These are phyloP conservation scores for Fusarium sp. DNA, from an alignment of 2,329 filamentous ascomycete species.

Conservation along the genomic window DNA sequence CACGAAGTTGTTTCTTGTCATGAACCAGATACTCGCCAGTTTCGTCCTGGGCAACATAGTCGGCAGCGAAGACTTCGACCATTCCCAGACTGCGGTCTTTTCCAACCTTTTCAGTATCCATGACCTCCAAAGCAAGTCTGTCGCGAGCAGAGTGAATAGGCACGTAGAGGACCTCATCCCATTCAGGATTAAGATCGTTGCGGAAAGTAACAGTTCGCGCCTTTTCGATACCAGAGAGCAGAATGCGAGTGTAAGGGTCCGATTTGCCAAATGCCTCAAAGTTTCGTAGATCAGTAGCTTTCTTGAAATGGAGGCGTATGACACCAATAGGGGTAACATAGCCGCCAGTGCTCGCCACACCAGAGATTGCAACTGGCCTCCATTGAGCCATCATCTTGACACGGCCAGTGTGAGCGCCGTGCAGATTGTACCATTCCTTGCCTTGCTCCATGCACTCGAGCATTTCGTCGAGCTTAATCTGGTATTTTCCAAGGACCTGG, in stretches of 20 bases:
- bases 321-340: conserved; percentile 96
- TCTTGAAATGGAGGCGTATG: conserved; percentile 92
- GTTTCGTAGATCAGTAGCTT: conserved; percentile 85
- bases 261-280: conserved; percentile 97
- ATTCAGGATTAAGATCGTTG: conserved; percentile 95
- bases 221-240: conserved; percentile 91
- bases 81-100: conserved; percentile 90
- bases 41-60: conserved; percentile 83
- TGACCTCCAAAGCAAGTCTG: conserved; percentile 88
- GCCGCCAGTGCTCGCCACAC: conserved; percentile 83
- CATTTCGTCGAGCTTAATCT: conserved; percentile 96
- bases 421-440: conserved; percentile 94
- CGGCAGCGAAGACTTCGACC: conserved; percentile 79
- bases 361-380: conserved; percentile 92
- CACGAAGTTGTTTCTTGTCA: conserved; percentile 76
- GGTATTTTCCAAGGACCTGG: conserved; percentile 88
- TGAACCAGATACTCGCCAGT: conserved; percentile 84
- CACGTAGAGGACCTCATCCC: conserved; percentile 95
- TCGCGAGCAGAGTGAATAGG: conserved; percentile 89
- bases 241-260: conserved; percentile 89
- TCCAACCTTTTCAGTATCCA: conserved; percentile 94
- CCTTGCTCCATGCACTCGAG: conserved; percentile 90
- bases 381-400: conserved; percentile 93
- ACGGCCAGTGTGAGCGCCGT: conserved; percentile 83
- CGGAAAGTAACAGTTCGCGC: conserved; percentile 94